Evolutionary conservation across 139 green algal genomes (phyloP), one percentile per base, ranked within the genome.

Genomic region (Chlorella ohadii): DNA sequence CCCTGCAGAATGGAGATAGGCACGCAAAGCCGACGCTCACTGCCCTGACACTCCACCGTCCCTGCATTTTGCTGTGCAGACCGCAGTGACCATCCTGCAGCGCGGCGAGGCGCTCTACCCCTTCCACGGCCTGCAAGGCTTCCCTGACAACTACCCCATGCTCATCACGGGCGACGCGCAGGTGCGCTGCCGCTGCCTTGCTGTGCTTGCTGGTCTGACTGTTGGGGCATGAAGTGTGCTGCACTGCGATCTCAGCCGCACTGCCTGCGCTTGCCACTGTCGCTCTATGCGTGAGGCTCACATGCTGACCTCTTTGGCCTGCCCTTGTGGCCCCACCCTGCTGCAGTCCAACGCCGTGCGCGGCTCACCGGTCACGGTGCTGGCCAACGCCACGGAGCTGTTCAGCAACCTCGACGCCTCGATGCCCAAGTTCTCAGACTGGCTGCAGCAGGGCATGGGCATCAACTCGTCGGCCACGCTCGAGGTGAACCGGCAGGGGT

Each of bases 391-490:
- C 38, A 81, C 81, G 33, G 81, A 86, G 38, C 72, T 86, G 28
- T 86, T 86, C 61, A 31, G 20, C 57, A 82, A 73, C 59, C 36
- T 86, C 25, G 72, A 74, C 72, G 39, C 64, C 31, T 81, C 81
- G 19, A 81, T 86, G 81, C 81, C 81, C 81, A 81, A 74, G 57
- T 86, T 76, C 71, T 44, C 27, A 20, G 63, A 81, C 56, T 86
- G 81, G 81, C 44, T 86, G 57, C 57, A 81, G 11, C 61, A 89
- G 73, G 41, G 64, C 61, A 89, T 89, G 86, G 86, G 86, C 55
- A 87, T 89, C 72, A 89, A 89, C 81, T 67, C 73, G 11, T 67
- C 57, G 0, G 85, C 79, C 55, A 89, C 65, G 65, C 79, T 84
- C 9, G 65, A 84, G 80, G 68, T 75, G 70, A 23, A 36, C n/a